A percentile compares a stretch with the other conserved stretches of the same genome.
phyloP scores from a whole-genome alignment of 768 basidiomycete genomes.

The Candolleomyces efflorescens region DNA sequence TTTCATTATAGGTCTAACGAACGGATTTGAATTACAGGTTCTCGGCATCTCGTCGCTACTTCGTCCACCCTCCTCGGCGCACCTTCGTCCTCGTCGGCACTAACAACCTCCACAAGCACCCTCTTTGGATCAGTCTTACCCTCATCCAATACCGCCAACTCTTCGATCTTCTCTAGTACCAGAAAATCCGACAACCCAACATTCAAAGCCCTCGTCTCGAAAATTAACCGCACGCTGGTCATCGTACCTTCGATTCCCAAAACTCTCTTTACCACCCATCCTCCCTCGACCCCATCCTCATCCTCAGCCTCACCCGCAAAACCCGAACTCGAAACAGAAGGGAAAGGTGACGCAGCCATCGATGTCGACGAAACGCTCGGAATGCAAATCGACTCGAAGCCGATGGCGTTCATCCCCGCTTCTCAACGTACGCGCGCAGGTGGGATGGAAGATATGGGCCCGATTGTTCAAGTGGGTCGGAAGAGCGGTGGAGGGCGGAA shows the following conservation, averaged over 20 bases:
- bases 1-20: neutral
- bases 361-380: conserved; percentile 13
- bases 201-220: conserved; percentile 55
- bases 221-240: conserved; percentile 62
- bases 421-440: conserved; percentile 41
- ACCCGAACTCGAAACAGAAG: neutral
- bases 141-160: conserved; percentile 8
- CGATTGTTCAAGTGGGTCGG: conserved; percentile 66
- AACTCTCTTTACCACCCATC: conserved; percentile 18
- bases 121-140: conserved; percentile 35
- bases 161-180: neutral
- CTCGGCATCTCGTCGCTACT: no score
- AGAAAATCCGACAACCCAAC: conserved; percentile 14
- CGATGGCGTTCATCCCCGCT: conserved; percentile 72
- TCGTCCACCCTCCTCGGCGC: conserved; percentile 30
- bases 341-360: conserved; percentile 17
- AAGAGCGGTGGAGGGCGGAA: conserved; percentile 18
- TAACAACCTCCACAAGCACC: conserved; percentile 34
- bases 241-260: conserved; percentile 52
- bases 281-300: conserved; percentile 8
- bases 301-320: conserved; percentile 10
- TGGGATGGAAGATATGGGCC: conserved; percentile 56
- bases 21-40: no score
- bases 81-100: conserved; percentile 8
- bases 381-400: conserved; percentile 47